A percentile compares a stretch with the other conserved stretches of the same genome.
phyloP scores from a whole-genome alignment of 805 yeast genomes.

The Cyberlindnera saturnus region DNA sequence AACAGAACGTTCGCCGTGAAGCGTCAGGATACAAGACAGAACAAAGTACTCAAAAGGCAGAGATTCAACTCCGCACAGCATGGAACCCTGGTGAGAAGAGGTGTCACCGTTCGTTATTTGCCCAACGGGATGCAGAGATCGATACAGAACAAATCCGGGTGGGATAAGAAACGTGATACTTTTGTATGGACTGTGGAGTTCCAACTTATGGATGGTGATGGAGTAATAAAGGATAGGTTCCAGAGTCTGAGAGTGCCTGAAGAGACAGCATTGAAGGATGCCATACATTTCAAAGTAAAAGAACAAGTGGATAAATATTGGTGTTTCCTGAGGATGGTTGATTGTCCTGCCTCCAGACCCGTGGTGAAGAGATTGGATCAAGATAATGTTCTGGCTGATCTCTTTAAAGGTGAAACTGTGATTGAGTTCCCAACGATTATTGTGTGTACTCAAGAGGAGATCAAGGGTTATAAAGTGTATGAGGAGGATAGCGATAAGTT shows the following conservation, averaged over 20 bases:
- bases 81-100: constrained; percentile 35
- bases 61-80: constrained; percentile 12
- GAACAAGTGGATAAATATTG: constrained; percentile 8
- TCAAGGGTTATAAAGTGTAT: constrained; percentile 23
- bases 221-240: constrained; percentile 27
- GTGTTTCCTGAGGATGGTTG: constrained; percentile 27
- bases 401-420: constrained; percentile 51
- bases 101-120: constrained; percentile 54
- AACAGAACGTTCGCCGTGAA: constrained; percentile 57
- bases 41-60: constrained; percentile 34
- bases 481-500: constrained; percentile 17
- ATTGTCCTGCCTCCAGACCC: constrained; percentile 26
- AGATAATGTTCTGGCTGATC: constrained; percentile 36
- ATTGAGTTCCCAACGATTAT: constrained; percentile 74
- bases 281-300: constrained; percentile 25
- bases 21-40: constrained; percentile 42
- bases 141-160: constrained; percentile 56
- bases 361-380: constrained; percentile 34
- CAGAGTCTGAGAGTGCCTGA: constrained; percentile 32
- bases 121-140: constrained; percentile 77
- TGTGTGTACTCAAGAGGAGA: constrained; percentile 29
- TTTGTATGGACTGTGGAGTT: constrained; percentile 83
- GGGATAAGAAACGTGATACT: constrained; percentile 53
- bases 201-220: constrained; percentile 35
- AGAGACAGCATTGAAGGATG: constrained; percentile 23